Evolutionary conservation across 2,329 filamentous ascomycete genomes (phyloP), one percentile per base, ranked within the genome.

Genomic region (Claviceps africana): DNA sequence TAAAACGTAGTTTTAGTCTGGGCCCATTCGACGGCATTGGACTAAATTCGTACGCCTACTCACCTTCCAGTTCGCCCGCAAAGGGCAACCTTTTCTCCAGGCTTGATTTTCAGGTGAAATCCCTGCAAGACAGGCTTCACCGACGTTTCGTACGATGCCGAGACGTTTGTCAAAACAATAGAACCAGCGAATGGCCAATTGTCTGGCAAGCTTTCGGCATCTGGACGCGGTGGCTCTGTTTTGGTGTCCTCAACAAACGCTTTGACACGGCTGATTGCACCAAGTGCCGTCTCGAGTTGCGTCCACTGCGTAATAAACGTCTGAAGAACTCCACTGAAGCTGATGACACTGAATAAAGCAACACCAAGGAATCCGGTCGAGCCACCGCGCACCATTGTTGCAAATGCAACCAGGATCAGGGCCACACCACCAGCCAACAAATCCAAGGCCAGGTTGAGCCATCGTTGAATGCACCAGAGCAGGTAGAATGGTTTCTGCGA

Each of bases 361-460:
- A 65, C 53, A 31, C 62, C 58, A 35, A 64, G 56, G 15, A 55
- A 65, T 57, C 30, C 61, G 47, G 61, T 65, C 1, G 45, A 65
- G 46, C 44, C 62, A 43, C 51, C 37, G 10, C 55, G 53, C 9
- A 76, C 59, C 44, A 55, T 50, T 2, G 74, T 69, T 1, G 72
- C 69, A 2, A 76, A 58, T 4, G 52, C 62, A 10, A 78, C 70
- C 2, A 78, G 57, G 2, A 75, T 56, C 0, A 72, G 65, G 1
- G 73, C 73, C 33, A 78, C 64, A 1, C 59, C 69, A 0, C 73
- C 70, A 0, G 75, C 70, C 3, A 62, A 47, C 2, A 78, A 58
- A 53, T 77, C 72, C 10, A 78, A 58, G 1, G 73, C 71, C 2
- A 78, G 58, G 0, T 64, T 70, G 1, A 77, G 61, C 73, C 74